phyloP scores from a whole-genome alignment of 441 rosid species.

The Dalechampia spathulata region DNA sequence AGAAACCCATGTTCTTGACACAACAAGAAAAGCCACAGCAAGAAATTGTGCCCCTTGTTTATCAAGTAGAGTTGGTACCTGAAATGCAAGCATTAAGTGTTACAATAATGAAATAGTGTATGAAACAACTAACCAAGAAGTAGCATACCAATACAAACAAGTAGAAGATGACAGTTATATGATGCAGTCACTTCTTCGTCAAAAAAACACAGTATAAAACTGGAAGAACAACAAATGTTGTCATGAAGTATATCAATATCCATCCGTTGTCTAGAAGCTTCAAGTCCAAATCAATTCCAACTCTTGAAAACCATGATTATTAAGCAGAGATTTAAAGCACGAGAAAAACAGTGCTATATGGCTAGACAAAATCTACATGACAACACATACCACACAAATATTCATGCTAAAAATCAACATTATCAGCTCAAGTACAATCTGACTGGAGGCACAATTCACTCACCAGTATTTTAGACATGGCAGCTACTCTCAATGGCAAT shows the following conservation, averaged over 20 bases:
- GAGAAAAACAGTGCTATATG: not conserved
- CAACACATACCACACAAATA: not conserved
- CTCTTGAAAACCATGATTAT: not conserved
- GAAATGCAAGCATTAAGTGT: constrained; percentile 14
- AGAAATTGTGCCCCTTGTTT: constrained; percentile 93
- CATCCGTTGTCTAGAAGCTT: not conserved
- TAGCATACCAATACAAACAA: not conserved
- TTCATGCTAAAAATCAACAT: not conserved
- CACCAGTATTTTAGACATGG: constrained; percentile 87
- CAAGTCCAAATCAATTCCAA: not conserved
- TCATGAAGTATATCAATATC: not conserved
- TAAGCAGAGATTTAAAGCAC: not conserved
- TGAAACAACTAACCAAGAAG: not conserved
- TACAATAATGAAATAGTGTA: not conserved
- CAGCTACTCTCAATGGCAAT: constrained; percentile 79
- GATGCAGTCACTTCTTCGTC: not conserved
- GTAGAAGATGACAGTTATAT: not conserved
- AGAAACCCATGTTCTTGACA: constrained; percentile 92
- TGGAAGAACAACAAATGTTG: not conserved
- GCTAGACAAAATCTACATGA: not conserved
- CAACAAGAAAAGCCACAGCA: constrained; percentile 79
- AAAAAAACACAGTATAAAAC: not conserved
- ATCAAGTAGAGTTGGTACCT: constrained; percentile 88
- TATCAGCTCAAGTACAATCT: not conserved
- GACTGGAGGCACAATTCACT: constrained; percentile 13